Evolutionary conservation across 2,329 filamentous ascomycete genomes (phyloP).

Genomic region (Colletotrichum cereale): DNA sequence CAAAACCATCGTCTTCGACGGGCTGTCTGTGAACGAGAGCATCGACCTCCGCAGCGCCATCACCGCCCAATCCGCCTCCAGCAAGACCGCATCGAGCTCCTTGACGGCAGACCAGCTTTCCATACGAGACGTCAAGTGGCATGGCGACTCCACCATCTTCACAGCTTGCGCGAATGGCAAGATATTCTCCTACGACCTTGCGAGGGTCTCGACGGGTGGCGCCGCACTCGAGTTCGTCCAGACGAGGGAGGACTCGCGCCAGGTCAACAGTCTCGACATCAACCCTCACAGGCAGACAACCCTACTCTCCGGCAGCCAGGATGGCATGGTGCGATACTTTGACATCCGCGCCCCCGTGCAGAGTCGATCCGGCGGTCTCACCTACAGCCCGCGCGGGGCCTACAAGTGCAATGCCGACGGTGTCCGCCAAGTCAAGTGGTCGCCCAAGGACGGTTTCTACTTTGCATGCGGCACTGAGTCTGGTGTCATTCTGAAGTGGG

Average conservation of each 20-base stretch:
- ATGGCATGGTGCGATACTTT: slow-evolving; percentile 72
- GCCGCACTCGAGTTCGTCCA: slow-evolving; percentile 67
- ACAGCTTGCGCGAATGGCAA: slow-evolving; percentile 74
- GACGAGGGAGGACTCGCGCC: slow-evolving; percentile 71
- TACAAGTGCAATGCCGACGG: slow-evolving; percentile 67
- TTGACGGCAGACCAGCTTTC: slow-evolving; percentile 67
- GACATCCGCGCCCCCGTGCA: slow-evolving; percentile 65
- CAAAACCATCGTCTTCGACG: slow-evolving; percentile 70
- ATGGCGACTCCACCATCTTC: slow-evolving; percentile 66
- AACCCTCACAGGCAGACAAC: slow-evolving; percentile 70
- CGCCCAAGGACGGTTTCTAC: slow-evolving; percentile 69
- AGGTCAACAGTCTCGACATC: slow-evolving; percentile 73
- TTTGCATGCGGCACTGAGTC: slow-evolving; percentile 75
- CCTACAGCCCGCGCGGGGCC: slow-evolving; percentile 57
- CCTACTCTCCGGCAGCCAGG: slow-evolving; percentile 73
- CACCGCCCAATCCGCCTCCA: slow-evolving; percentile 59
- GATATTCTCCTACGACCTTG: slow-evolving; percentile 74
- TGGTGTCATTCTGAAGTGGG: slow-evolving; percentile 74
- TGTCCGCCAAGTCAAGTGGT: slow-evolving; percentile 75
- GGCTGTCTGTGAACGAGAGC: slow-evolving; percentile 65
- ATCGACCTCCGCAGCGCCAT: slow-evolving; percentile 70
- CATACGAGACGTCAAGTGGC: slow-evolving; percentile 73
- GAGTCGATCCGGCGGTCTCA: slow-evolving; percentile 62
- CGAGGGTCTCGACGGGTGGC: slow-evolving; percentile 59
- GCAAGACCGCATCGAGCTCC: slow-evolving; percentile 55